Evolutionary conservation across 2,329 filamentous ascomycete species (phyloP), one percentile per base, ranked within the genome.

Genomic region (Botrytis elliptica): DNA sequence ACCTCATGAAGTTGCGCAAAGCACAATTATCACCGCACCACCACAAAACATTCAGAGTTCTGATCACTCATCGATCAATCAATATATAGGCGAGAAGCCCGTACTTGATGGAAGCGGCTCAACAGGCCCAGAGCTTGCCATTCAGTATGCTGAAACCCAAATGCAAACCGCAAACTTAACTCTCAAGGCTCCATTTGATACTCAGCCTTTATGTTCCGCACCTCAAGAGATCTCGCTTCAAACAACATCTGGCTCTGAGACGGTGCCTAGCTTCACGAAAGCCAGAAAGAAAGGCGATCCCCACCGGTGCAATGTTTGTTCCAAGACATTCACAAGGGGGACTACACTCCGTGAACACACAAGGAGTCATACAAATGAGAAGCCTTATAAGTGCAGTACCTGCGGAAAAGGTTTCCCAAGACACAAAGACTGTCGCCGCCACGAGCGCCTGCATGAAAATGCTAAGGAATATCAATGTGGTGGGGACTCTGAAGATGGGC

Each of bases 391-490:
- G 14, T 72, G 62, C 16, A 16, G 12, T 3, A 36, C 9, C 14
- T 72, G 62, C 4, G 1, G 4, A 14, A 67, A 67, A 6, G 4
- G 9, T 4, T 72, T 67, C 12, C 8, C 62, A 0, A 72, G 62
- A 29, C 38, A 3, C 20, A 59, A 67, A 7, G 62, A 72, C 12
- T 44, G 40, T 44, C 14, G 16, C 16, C 62, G 62, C 7, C 62
- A 72, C 2, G 14, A 60, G 33, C 46, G 6, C 4, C 16, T 67
- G n/a, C 49, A 67, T n/a, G 0, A 5, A 8, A 6, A 20, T 29
- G 40, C 2, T 3, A 5, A 38, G 8, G 9, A 3, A 22, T 20
- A n/a, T 0, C 0, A 1, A 0, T 72, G 69, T 33, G 1, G 7
- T 14, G 4, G 29, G 29, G 29, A 29, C 29, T 29, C 29, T 29